Evolutionary conservation across 148 eudicot genomes (phyloP).

Genomic region (Selenicereus undatus): DNA sequence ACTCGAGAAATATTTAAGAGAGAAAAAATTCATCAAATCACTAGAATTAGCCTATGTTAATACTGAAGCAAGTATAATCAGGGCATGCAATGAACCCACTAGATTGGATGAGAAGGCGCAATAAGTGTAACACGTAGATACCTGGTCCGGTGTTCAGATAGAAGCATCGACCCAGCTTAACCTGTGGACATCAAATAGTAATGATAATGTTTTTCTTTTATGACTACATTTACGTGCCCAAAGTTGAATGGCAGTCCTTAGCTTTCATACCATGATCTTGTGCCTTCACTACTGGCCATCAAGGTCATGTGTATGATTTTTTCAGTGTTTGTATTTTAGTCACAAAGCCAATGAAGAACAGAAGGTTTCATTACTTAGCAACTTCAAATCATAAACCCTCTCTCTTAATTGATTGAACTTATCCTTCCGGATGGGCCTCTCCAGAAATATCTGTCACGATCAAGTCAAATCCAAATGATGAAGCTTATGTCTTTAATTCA

Average conservation of each 20-base stretch:
- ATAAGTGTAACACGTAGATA: neutral
- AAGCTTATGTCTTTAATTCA: no score
- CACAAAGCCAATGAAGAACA: no score
- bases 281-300: no score
- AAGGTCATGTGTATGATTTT: no score
- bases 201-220: no score
- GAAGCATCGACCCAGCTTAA: neutral
- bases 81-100: no score
- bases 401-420: conserved; percentile 47
- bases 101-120: neutral
- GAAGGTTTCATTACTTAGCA: neutral
- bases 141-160: neutral
- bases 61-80: no score
- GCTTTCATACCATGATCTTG: conserved; percentile 34
- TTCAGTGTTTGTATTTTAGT: no score
- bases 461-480: no score
- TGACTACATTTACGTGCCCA: conserved; percentile 46
- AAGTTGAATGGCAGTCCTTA: conserved; percentile 51
- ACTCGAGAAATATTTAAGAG: no score
- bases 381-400: conserved; percentile 30
- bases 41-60: no score
- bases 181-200: neutral
- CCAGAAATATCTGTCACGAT: conserved; percentile 69
- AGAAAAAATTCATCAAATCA: no score
- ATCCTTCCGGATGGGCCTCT: conserved; percentile 27